Base-by-base conservation (phyloP, 2,329 filamentous ascomycete genomes). In the Sodiomyces alkalinus region DNA sequence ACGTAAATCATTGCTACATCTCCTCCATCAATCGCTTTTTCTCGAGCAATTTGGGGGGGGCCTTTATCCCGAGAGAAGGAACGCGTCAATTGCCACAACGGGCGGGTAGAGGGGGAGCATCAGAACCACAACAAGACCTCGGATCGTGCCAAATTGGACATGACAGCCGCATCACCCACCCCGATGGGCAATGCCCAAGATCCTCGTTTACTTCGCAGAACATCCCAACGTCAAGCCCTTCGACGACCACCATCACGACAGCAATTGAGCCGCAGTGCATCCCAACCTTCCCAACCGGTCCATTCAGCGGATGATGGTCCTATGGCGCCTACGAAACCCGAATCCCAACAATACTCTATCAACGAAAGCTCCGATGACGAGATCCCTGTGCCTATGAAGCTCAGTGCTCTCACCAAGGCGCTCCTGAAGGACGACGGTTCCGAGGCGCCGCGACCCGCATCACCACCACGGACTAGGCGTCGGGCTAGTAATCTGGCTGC, bases 331-430 rank as follows among this genome's bases (percentile, higher is more conserved):
- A 41, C 48, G 13, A 30, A 42, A 31, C 40, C 52, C 23, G 54
- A 56, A 21, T 51, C 60, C 30, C 60, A 60, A 33, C 58, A 60
- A 26, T 63, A 56, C 38, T 54, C 49, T n/a, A 44, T 75, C 40
- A 76, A 81, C n/a, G 86, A 93, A 47, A 93, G 82, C 60, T 93
- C 86, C 15, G 87, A 94, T 53, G 87, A 94, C 45, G 87, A 94
- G 53, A 81, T 92, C 17, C 80, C 80, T 11, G 78, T 82, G 41
- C 85, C 85, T 43, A 83, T 90, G 71, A 92, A 90, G 57, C 79
- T 94, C 48, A 94, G 85, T 49, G 85, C 86, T 43, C 70, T 90
- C 40, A 92, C 87, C 27, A 87, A 90, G 47, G 86, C 83, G 13
- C 62, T 94, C 11, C 64, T 94, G 15, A 70, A 72, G 32, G 71